Base-by-base conservation (phyloP, 2,329 filamentous ascomycete species). In the Hypoxylon sp. region DNA sequence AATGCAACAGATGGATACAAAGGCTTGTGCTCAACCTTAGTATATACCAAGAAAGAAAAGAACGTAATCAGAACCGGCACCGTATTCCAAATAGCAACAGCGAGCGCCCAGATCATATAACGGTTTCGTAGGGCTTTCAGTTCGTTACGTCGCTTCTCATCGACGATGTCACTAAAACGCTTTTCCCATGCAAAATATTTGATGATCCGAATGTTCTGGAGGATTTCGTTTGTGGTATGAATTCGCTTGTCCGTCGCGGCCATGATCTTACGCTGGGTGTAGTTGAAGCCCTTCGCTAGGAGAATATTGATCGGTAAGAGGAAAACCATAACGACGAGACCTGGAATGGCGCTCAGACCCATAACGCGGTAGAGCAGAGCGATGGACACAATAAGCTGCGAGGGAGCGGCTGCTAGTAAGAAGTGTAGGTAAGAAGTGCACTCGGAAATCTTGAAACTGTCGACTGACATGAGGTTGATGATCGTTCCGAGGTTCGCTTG, bases 181-280 rank as follows among this genome's bases (percentile, higher is more conserved):
- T 94, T 90, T 79, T 99, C 96, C 96, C 96, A 99, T 0, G 96
- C 95, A 78, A 99, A 99, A 80, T 96, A 99, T 78, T 99, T 99
- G 87, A 99, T 98, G 78, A 99, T 98, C 56, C 96, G 90, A 72
- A 99, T 98, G 75, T 98, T 99, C 77, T 97, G 94, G 28, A 99
- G 84, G 6, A 98, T 92, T 80, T 99, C 96, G 78, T 99, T 99
- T 4, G 96, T 99, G 3, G 94, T 91, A 77, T 98, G 93, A 69
- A 99, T 98, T 58, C 96, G 90, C 76, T 96, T 96, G 80, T 99
- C 96, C 2, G 96, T 99, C 19, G 94, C 94, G 57, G 92, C 89
- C 82, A 98, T 90, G 75, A 99, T 98, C 72, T 89, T 88, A 82
- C 97, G 97, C 77, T 98, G 96, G 2, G 93, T 93, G 57, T 86